Evolutionary conservation across 495 filamentous ascomycete species (phyloP), one percentile per base, ranked within the genome.

Genomic region (Hypoxylon subgilvum): DNA sequence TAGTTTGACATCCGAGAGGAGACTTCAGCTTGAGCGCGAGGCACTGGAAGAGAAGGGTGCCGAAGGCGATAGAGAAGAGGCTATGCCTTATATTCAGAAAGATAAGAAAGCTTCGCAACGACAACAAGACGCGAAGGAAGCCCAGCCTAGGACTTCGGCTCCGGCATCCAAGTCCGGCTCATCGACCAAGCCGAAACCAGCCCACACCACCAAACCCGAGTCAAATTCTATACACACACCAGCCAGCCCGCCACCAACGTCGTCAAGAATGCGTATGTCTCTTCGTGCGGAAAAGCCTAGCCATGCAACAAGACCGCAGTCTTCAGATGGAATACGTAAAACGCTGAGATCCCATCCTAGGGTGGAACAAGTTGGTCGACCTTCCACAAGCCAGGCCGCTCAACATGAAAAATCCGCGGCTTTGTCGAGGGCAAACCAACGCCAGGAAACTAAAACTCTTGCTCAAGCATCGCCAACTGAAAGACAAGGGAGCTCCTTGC

Each of bases 1-100:
- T 34, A 79, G 79, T 30, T 71, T 89, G n/a, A 82, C 76, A 27
- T 74, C 78, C 13, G 78, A 84, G 32, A 79, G 79, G 65, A 80
- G 82, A 52, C 70, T 76, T 10, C 76, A 84, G 58, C 69, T 87
- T 12, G 84, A 86, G 57, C 71, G 68, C 10, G 81, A 85, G 57
- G 81, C 83, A 21, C 31, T 68, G 7, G 75, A 78, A 49, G 76
- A 78, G 28, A 79, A 75, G 7, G 78, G 76, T 1, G 71, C 75
- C 3, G 72, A 78, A 5, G 74, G 66, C 1, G 75, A 82, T 40
- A 45, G 66, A 16, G 76, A 81, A 50, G 72, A 77, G 9, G 42
- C 69, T 57, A 34, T 54, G 17, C 61, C 56, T 40, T 60, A 59
- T 23, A 63, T 61, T 52, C 59, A 55, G 7, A 69, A 38, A 31